These are phyloP conservation scores for Osmanthus fragrans DNA, from an alignment of 257 asterid genomes.

Conservation along the genomic window DNA sequence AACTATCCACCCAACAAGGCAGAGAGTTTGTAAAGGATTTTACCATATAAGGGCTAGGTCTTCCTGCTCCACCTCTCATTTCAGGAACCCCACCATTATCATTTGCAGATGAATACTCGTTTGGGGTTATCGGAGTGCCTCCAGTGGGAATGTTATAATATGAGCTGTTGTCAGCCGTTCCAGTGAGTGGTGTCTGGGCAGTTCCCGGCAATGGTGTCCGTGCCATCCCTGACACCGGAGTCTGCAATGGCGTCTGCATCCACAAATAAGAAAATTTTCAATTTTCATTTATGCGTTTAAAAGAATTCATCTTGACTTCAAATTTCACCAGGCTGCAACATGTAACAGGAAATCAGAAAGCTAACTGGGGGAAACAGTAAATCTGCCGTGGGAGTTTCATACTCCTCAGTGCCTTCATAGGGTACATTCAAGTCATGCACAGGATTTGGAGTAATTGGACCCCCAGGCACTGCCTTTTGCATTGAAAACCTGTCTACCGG, in stretches of 20 bases:
- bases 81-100: constrained; percentile 60
- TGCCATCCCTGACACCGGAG: constrained; percentile 76
- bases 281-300: background rate
- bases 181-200: constrained; percentile 74
- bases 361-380: constrained; percentile 94
- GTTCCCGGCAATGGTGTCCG: constrained; percentile 75
- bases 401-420: constrained; percentile 93
- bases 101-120: constrained; percentile 52
- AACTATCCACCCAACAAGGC: constrained; percentile 17
- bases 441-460: constrained; percentile 56
- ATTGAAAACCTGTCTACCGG: constrained; percentile 78
- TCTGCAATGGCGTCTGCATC: constrained; percentile 65
- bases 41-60: constrained; percentile 88
- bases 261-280: background rate
- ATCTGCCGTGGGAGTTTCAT: constrained; percentile 95
- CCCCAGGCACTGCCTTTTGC: constrained; percentile 54
- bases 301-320: constrained; percentile 8
- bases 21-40: background rate
- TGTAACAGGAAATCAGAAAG: constrained; percentile 7
- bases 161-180: constrained; percentile 63
- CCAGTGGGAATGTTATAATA: constrained; percentile 74
- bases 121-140: constrained; percentile 88
- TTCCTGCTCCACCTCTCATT: constrained; percentile 57
- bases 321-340: constrained; percentile 1
- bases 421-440: constrained; percentile 96